These are phyloP conservation scores for Hemileia vastatrix DNA, from an alignment of 1,284 basidiomycete species.

Conservation along the genomic window DNA sequence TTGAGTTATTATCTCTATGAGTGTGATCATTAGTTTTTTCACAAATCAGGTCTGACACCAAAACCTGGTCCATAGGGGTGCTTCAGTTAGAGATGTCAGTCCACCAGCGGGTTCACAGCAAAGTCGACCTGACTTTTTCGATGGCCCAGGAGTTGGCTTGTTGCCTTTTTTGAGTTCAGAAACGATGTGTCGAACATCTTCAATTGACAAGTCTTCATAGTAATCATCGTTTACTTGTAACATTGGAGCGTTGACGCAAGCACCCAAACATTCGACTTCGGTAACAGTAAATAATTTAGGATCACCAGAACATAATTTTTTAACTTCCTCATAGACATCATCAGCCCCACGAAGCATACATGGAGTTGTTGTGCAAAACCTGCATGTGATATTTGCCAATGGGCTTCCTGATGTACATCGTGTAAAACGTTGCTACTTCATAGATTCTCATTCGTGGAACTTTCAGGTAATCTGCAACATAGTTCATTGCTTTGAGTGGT, in stretches of 20 bases:
- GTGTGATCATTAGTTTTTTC: too few species aligned
- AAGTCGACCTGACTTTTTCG: conserved; percentile 74
- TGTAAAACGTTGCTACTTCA: conserved; percentile 99
- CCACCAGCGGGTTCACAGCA: conserved; percentile 85
- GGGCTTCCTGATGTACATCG: conserved; percentile 99
- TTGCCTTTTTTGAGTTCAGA: conserved; percentile 74
- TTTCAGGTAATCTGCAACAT: conserved; percentile 65
- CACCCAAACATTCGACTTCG: conserved; percentile 96
- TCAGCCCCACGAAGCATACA: conserved; percentile 93
- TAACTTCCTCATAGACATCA: conserved; percentile 75
- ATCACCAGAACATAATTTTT: conserved; percentile 71
- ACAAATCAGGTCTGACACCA: too few species aligned
- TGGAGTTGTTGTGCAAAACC: conserved; percentile 99
- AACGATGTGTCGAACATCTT: conserved; percentile 76
- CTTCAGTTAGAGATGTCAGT: conserved; percentile 66
- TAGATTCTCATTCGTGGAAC: conserved; percentile 99
- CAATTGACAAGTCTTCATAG: conserved; percentile 94
- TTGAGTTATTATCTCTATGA: too few species aligned
- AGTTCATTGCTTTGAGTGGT: conserved; percentile 98
- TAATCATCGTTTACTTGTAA: conserved; percentile 92
- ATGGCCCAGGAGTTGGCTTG: conserved; percentile 84
- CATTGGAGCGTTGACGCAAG: conserved; percentile 99
- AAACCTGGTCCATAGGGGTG: too few species aligned
- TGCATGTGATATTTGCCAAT: conserved; percentile 92
- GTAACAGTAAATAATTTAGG: conserved; percentile 96